Conservation (phyloP, 208 protist genomes). For the Crithidia bombi region DNA sequence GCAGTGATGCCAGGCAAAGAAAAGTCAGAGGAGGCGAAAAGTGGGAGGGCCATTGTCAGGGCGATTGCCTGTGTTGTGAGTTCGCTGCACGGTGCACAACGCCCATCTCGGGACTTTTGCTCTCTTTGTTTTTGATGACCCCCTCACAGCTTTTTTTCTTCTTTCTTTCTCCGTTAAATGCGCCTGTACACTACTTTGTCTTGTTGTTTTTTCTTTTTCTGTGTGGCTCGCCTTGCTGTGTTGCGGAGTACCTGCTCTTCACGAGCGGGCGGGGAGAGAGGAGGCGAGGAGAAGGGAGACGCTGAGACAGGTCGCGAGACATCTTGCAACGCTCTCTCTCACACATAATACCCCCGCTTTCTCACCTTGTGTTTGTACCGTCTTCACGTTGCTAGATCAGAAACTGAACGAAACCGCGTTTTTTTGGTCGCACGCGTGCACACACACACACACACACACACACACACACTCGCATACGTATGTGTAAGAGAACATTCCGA, state of each 20-base stretch:
- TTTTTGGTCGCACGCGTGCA: too few relatives aligned
- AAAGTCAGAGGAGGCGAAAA: background rate
- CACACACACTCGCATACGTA: background rate
- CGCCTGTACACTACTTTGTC: constrained; percentile 1
- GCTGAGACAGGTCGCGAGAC: too few relatives aligned
- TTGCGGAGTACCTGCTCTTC: background rate
- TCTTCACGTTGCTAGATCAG: background rate
- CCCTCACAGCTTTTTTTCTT: too few relatives aligned
- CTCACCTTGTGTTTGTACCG: constrained; percentile 2
- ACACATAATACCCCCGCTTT: too few relatives aligned
- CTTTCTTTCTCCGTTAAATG: background rate
- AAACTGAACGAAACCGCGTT: too few relatives aligned
- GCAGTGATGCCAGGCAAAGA: background rate
- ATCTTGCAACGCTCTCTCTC: too few relatives aligned
- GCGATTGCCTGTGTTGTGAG: too few relatives aligned
- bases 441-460: constrained; percentile 14
- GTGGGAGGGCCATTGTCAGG: background rate
- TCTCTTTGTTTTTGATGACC: too few relatives aligned
- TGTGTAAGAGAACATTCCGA: too few relatives aligned
- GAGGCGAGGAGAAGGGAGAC: too few relatives aligned
- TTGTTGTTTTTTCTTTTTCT: constrained; percentile 8
- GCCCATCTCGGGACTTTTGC: background rate
- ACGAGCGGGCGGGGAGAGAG: too few relatives aligned
- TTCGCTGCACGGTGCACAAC: background rate
- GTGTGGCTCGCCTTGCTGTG: background rate